Conservation (phyloP, 164 flowering plant genomes). For the Macadamia integrifolia region DNA sequence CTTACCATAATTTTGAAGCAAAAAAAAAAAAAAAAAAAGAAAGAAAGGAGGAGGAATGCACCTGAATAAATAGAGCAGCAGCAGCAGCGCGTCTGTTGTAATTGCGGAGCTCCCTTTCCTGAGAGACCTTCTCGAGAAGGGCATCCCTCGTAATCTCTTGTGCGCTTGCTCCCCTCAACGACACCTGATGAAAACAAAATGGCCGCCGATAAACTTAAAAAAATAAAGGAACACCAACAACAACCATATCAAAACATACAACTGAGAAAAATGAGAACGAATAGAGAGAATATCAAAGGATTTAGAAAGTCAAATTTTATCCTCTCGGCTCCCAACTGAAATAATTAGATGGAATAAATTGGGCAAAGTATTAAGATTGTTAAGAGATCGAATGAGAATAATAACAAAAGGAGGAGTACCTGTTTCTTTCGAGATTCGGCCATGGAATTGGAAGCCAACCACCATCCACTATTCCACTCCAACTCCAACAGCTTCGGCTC, state of each 20-base stretch:
- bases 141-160: conserved; percentile 85
- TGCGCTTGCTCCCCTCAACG: conserved; percentile 85
- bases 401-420: conserved; percentile 16
- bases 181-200: conserved; percentile 44
- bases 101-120: conserved; percentile 73
- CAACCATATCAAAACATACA: not conserved
- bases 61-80: conserved; percentile 78
- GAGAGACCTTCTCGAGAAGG: conserved; percentile 66
- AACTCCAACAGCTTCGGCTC: not conserved
- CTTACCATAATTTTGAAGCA: not conserved
- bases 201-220: not conserved
- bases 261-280: not conserved
- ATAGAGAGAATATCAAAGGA: not conserved
- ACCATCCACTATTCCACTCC: too few relatives aligned
- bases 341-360: too few relatives aligned
- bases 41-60: conserved; percentile 1
- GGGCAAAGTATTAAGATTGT: too few relatives aligned
- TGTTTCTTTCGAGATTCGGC: conserved; percentile 34
- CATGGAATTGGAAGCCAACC: conserved; percentile 20
- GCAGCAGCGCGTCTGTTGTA: conserved; percentile 58
- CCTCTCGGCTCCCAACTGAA: too few relatives aligned
- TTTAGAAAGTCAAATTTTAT: too few relatives aligned
- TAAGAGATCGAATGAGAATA: too few relatives aligned
- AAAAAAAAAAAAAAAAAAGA: too few relatives aligned
- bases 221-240: too few relatives aligned